Percentiles rank a stretch among this genome's conserved stretches.
Conservation (phyloP, 2,329 filamentous ascomycete species). For the Curvularia hawaiiensis region DNA sequence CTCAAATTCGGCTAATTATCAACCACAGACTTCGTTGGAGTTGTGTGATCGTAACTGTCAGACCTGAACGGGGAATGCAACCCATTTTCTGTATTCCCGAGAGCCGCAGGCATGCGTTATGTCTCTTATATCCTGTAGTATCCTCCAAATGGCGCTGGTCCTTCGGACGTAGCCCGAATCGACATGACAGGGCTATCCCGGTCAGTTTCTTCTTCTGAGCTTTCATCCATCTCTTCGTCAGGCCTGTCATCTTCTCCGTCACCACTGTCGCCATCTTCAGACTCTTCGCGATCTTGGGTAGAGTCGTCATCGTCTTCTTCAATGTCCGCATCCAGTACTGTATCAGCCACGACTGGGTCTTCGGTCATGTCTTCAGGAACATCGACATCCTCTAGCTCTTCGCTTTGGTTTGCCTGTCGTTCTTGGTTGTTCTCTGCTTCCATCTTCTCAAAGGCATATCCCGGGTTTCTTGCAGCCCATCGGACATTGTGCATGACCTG, state of each 20-base stretch:
- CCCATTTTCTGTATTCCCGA: neutral
- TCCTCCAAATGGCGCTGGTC: slow-evolving; percentile 32
- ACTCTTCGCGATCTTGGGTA: slow-evolving; percentile 22
- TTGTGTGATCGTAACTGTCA: neutral
- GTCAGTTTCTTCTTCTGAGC: slow-evolving; percentile 22
- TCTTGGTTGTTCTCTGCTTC: slow-evolving; percentile 18
- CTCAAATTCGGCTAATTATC: neutral
- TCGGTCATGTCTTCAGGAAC: slow-evolving; percentile 41
- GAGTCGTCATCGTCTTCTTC: slow-evolving; percentile 26
- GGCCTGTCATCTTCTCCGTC: slow-evolving; percentile 21
- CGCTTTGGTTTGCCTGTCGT: slow-evolving; percentile 12
- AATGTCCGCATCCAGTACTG: slow-evolving; percentile 29
- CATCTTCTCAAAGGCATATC: slow-evolving; percentile 43
- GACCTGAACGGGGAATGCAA: no score
- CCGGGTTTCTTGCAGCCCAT: slow-evolving; percentile 40
- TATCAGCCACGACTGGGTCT: slow-evolving; percentile 33
- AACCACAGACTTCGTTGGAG: neutral
- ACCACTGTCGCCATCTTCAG: slow-evolving; percentile 10
- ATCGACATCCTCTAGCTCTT: slow-evolving; percentile 29
- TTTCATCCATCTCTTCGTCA: slow-evolving; percentile 24
- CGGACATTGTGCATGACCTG: slow-evolving; percentile 41
- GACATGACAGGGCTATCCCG: slow-evolving; percentile 18
- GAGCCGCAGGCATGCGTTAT: no score
- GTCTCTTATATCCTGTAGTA: slow-evolving; percentile 24
- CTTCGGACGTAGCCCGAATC: slow-evolving; percentile 22